Conservation (phyloP, 495 filamentous ascomycete species). For the Lophiostoma macrostomum region DNA sequence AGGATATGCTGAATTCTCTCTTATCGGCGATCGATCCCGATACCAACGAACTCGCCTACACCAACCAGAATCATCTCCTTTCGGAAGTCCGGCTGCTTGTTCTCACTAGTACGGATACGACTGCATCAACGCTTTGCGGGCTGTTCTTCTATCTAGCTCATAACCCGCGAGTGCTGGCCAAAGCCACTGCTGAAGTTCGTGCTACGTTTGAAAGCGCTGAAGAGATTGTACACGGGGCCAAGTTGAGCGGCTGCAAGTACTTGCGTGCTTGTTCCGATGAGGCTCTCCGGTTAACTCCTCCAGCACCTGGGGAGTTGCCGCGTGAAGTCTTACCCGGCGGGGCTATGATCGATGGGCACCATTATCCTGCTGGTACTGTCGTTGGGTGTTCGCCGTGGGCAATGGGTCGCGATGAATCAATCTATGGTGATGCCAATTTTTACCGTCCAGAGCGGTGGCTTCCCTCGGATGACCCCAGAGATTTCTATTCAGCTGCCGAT, state of each 20-base stretch:
- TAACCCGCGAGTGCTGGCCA: neutral
- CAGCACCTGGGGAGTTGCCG: constrained; percentile 56
- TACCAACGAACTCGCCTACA: constrained; percentile 31
- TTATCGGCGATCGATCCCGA: constrained; percentile 33
- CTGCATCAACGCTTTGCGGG: neutral
- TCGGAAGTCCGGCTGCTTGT: constrained; percentile 33
- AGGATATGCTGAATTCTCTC: constrained; percentile 41
- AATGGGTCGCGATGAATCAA: constrained; percentile 8
- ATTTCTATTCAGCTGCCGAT: neutral
- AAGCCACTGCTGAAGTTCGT: constrained; percentile 6
- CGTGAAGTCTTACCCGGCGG: constrained; percentile 63
- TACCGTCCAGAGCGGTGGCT: constrained; percentile 33
- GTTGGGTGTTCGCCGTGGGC: constrained; percentile 19
- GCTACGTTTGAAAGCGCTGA: constrained; percentile 47
- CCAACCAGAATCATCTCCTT: neutral
- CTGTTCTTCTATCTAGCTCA: constrained; percentile 16
- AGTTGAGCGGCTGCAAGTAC: constrained; percentile 49
- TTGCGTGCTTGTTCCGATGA: constrained; percentile 63
- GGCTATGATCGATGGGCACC: constrained; percentile 48
- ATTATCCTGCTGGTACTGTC: constrained; percentile 49
- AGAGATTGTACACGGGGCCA: constrained; percentile 45
- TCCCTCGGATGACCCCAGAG: neutral
- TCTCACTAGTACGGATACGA: constrained; percentile 28
- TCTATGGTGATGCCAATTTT: constrained; percentile 14
- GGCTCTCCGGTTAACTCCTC: constrained; percentile 62